Conservation (phyloP, 176 grass and related monocot species). For the Avena eriantha region DNA sequence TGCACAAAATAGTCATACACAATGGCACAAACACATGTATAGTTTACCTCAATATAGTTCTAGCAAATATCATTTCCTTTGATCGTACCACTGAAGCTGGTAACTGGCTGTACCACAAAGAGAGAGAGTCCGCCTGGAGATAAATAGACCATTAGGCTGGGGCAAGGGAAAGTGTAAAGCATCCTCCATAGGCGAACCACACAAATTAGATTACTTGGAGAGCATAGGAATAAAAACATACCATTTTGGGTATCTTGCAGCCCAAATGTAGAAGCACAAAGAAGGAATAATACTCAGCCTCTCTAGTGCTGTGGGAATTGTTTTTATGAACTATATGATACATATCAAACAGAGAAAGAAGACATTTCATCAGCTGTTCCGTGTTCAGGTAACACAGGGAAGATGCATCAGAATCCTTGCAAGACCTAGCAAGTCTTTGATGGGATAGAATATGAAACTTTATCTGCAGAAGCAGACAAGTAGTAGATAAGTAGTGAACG, state of each 20-base stretch:
- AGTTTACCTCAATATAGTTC: slow-evolving; percentile 77
- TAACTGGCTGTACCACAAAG: slow-evolving; percentile 83
- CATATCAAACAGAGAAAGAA: slow-evolving; percentile 79
- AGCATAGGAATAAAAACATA: slow-evolving; percentile 41
- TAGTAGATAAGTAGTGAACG: slow-evolving; percentile 22
- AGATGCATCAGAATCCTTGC: slow-evolving; percentile 60
- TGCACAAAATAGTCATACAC: slow-evolving; percentile 30
- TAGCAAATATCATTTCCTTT: slow-evolving; percentile 90
- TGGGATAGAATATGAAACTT: slow-evolving; percentile 88
- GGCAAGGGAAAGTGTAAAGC: slow-evolving; percentile 15
- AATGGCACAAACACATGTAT: slow-evolving; percentile 9
- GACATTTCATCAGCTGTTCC: slow-evolving; percentile 92
- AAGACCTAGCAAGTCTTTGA: slow-evolving; percentile 66
- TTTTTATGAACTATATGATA: slow-evolving; percentile 56
- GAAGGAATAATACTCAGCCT: slow-evolving; percentile 83
- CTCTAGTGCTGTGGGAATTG: slow-evolving; percentile 49
- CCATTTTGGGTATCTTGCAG: slow-evolving; percentile 76
- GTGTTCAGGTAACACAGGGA: slow-evolving; percentile 83
- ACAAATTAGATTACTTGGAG: slow-evolving; percentile 10
- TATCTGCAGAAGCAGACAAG: slow-evolving; percentile 58
- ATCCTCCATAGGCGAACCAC: slow-evolving; percentile 19
- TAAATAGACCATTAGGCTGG: slow-evolving; percentile 28
- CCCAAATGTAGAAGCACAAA: slow-evolving; percentile 91
- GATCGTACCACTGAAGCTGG: slow-evolving; percentile 53
- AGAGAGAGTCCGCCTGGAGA: slow-evolving; percentile 78